Base-by-base conservation (phyloP, 163 green algal species). In the Scenedesmus sp. region DNA sequence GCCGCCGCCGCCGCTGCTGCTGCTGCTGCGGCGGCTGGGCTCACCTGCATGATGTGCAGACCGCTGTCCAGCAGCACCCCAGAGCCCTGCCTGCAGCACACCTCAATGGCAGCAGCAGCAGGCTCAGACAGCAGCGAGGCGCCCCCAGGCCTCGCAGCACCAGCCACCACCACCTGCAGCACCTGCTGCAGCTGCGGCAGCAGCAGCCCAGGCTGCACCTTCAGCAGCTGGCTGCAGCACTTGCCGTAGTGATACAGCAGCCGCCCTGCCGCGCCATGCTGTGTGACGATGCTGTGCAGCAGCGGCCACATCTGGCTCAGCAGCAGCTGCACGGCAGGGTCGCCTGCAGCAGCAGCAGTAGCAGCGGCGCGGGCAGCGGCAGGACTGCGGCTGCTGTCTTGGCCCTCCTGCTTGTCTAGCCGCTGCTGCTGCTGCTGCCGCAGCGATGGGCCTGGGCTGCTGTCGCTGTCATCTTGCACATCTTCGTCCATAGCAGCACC, bases 21-120 rank as follows among this genome's bases (percentile, higher is more conserved):
- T 16, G 10, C 23, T 5, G 10, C 18, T 23, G 12, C 64, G 12
- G 10, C 9, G 3, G 64, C 64, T 20, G 64, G 10, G 4, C 70
- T 79, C 55, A 91, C 87, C 87, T 91, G 87, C 70, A 76, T 77
- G 23, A 91, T 91, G 52, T 67, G 70, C 10, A 52, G 73, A 3
- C 55, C 73, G 13, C 55, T 62, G 15, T 91, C 74, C 34, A 87
- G 76, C 87, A 91, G 57, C 26, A 87, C 6, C 13, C 59, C 73
- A n/a, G 76, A 87, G n/a, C 87, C 87, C 23, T 87, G 87, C n/a
- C 87, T 77, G 87, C 87, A 91, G 76, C 56, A 62, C 6, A 87
- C 5, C 26, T 91, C 87, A 55, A 91, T 79, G 18, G 60, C 74
- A 26, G 26, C 46, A 70, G 34, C 62, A 46, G 84, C 60, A 13